Conservation (phyloP, 176 grass and related monocot genomes). For the Pharus latifolius region DNA sequence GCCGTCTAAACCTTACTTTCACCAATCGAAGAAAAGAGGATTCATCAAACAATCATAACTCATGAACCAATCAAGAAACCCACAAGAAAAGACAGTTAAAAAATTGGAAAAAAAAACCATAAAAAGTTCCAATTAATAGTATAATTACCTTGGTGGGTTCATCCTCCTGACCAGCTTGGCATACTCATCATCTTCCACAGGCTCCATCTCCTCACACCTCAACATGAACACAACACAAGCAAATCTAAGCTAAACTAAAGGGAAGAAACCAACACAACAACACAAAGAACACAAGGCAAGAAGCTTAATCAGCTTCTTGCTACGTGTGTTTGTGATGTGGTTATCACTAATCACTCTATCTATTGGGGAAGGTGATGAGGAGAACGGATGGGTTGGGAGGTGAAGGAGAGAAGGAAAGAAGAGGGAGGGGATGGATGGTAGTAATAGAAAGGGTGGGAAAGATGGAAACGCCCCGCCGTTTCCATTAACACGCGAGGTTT, state of each 20-base stretch:
- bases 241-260: no score
- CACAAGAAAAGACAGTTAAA: no score
- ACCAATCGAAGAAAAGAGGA: neutral
- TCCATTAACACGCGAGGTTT: conserved; percentile 3
- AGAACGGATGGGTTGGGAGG: neutral
- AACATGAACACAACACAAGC: neutral
- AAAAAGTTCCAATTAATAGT: no score
- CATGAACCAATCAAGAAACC: no score
- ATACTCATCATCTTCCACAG: conserved; percentile 39
- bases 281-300: neutral
- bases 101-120: no score
- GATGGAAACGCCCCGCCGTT: neutral
- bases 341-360: neutral
- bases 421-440: no score
- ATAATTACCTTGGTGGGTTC: conserved; percentile 53
- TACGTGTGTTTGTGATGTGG: no score
- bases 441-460: no score
- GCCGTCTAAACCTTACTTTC: neutral
- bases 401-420: neutral
- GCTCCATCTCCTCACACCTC: neutral
- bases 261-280: neutral
- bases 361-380: neutral
- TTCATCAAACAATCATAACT: neutral
- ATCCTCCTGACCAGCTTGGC: conserved; percentile 42
- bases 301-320: no score